phyloP scores from a whole-genome alignment of 805 yeast species.

The Saccharomycopsis malanga region DNA sequence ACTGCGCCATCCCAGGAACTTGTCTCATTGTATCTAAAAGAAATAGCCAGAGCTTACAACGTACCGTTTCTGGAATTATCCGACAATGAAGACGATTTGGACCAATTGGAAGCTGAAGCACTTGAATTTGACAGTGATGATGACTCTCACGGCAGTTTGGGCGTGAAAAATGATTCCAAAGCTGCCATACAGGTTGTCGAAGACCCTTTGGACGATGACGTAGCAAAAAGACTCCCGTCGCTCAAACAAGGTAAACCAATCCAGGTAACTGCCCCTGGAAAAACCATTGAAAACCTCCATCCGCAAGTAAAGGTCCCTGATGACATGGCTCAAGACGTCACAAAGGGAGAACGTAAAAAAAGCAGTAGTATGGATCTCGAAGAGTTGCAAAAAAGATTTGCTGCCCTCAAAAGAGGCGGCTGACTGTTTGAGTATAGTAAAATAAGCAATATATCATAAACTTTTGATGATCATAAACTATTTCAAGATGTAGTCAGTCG shows the following conservation, averaged over 20 bases:
- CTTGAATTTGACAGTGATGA: constrained; percentile 25
- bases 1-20: constrained; percentile 60
- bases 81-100: constrained; percentile 27
- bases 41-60: constrained; percentile 72
- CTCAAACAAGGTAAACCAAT: constrained; percentile 31
- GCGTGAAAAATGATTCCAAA: constrained; percentile 21
- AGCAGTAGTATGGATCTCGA: constrained; percentile 43
- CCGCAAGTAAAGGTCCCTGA: constrained; percentile 36
- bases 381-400: constrained; percentile 62
- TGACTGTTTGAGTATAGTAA: not conserved
- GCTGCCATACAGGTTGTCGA: not conserved
- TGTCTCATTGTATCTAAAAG: constrained; percentile 64
- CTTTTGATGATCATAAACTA: no score
- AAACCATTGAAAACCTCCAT: constrained; percentile 34
- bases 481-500: no score
- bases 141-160: constrained; percentile 25
- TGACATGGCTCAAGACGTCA: constrained; percentile 29
- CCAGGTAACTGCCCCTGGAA: constrained; percentile 36
- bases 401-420: constrained; percentile 47
- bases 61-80: constrained; percentile 61
- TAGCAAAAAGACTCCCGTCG: not conserved
- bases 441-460: no score
- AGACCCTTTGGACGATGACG: not conserved
- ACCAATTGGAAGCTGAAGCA: constrained; percentile 25
- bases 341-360: constrained; percentile 10